These are phyloP conservation scores for Tetradesmus obliquus DNA, from an alignment of 139 green algal species.

Conservation along the genomic window DNA sequence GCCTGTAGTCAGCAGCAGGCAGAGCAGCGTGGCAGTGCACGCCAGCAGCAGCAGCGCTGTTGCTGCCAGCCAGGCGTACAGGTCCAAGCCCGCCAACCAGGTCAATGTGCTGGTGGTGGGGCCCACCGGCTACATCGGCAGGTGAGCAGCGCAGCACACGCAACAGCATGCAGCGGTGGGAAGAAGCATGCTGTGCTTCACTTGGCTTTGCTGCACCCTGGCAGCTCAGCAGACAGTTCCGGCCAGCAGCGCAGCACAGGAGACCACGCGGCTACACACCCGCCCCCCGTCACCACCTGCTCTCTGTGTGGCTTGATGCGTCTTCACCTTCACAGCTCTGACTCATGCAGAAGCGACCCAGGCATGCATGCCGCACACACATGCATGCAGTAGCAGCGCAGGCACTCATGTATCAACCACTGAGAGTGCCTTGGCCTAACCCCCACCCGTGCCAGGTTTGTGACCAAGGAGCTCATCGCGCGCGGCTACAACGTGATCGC, in stretches of 20 bases:
- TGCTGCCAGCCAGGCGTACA: slow-evolving; percentile 55
- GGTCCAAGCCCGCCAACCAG: slow-evolving; percentile 72
- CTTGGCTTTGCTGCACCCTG: not conserved
- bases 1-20: not conserved
- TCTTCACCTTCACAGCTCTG: too few species aligned
- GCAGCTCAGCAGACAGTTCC: not conserved
- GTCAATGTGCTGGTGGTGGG: slow-evolving; percentile 93
- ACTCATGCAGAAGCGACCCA: too few species aligned
- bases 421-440: too few species aligned
- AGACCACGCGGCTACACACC: not conserved
- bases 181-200: too few species aligned
- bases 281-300: too few species aligned
- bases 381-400: not conserved
- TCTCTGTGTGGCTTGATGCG: too few species aligned
- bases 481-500: slow-evolving; percentile 86
- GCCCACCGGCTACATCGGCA: slow-evolving; percentile 98
- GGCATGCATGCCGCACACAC: not conserved
- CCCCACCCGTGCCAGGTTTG: slow-evolving; percentile 46
- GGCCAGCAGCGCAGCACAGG: not conserved
- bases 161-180: too few species aligned
- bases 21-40: not conserved
- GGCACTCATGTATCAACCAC: not conserved
- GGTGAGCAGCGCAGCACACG: slow-evolving; percentile 42
- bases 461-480: slow-evolving; percentile 75
- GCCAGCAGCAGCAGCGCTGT: not conserved